Base-by-base conservation (phyloP, 2,329 filamentous ascomycete species). In the Penicillium sp. region DNA sequence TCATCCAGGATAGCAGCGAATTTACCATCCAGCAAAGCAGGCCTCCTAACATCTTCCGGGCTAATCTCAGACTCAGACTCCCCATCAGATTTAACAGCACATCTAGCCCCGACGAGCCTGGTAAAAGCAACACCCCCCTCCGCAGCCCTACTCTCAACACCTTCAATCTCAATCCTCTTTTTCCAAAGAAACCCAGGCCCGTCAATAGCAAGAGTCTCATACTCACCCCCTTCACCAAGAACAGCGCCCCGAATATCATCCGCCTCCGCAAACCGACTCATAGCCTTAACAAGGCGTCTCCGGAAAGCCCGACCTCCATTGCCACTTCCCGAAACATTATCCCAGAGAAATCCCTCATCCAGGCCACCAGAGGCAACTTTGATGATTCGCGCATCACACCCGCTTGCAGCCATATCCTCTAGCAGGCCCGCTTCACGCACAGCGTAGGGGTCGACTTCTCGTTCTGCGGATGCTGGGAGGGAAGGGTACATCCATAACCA, bases 341-440 rank as follows among this genome's bases (percentile, higher is more conserved):
- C 82, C 88, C 92, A 96, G 20, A 99, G 75, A 63, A 91, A 87
- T 30, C 74, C 78, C 61, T 91, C 89, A 64, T 93, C 89, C 43
- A 99, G 78, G 0, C 92, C 94, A 6, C 91, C 91, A 58, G 90
- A 95, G 36, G 94, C 92, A 37, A 97, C 91, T 75, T 97, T 99
- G 75, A 99, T 85, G 66, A 99, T 90, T 53, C 92, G 81, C n/a
- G 92, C 89, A 66, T 96, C 90, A 49, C 96, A 84, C 1, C 88
- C 88, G 2, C 86, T 84, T 6, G 78, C 79, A 4, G 82, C 83
- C 90, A 99, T 96, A 70, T 97, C 92, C 52, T 84, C 79, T 44
- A 99, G 78, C 17, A 97, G 78, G 0, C 78, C 74, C 12, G 65
- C 66, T 18, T 72, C 57, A 2, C 43, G 49, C 21, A 55, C 52